Conservation (phyloP, 1,139 yeast species). For the Lodderomyces orthopsilosis region DNA sequence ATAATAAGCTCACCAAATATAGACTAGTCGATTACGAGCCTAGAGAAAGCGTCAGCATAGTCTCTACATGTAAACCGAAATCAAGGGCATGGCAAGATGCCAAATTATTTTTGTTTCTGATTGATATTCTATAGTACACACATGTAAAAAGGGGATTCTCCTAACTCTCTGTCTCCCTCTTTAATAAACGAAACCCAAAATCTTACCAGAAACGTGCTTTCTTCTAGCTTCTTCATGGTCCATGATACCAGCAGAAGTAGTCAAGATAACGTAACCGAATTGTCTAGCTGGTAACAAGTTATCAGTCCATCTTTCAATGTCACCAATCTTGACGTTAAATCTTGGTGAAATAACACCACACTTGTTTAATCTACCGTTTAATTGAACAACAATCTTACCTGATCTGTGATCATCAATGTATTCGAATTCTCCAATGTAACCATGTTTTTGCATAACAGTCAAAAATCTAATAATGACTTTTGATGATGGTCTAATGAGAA, state of each 20-base stretch:
- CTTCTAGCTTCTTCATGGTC: conserved; percentile 99
- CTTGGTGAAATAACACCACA: conserved; percentile 99
- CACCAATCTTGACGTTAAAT: conserved; percentile 90
- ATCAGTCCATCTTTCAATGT: conserved; percentile 97
- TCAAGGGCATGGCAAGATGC: neutral
- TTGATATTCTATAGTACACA: conserved; percentile 1
- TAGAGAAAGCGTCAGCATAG: no score
- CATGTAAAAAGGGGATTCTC: neutral
- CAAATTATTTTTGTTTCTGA: neutral
- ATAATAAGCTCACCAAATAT: no score
- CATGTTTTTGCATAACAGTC: conserved; percentile 97
- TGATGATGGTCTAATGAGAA: conserved; percentile 96
- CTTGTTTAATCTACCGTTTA: conserved; percentile 97
- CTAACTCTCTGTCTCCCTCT: neutral
- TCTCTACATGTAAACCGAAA: no score
- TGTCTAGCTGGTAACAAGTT: conserved; percentile 98
- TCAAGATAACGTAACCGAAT: conserved; percentile 93
- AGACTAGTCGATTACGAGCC: no score
- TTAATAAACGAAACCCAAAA: conserved; percentile 93
- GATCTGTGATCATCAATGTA: conserved; percentile 99
- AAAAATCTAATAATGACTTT: conserved; percentile 96
- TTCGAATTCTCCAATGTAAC: conserved; percentile 99
- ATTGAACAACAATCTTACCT: conserved; percentile 94
- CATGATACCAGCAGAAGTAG: conserved; percentile 99
- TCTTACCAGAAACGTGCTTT: conserved; percentile 98